Evolutionary conservation across 495 filamentous ascomycete genomes (phyloP), one percentile per base, ranked within the genome.

Genomic region (Aspergillus haitiensis): DNA sequence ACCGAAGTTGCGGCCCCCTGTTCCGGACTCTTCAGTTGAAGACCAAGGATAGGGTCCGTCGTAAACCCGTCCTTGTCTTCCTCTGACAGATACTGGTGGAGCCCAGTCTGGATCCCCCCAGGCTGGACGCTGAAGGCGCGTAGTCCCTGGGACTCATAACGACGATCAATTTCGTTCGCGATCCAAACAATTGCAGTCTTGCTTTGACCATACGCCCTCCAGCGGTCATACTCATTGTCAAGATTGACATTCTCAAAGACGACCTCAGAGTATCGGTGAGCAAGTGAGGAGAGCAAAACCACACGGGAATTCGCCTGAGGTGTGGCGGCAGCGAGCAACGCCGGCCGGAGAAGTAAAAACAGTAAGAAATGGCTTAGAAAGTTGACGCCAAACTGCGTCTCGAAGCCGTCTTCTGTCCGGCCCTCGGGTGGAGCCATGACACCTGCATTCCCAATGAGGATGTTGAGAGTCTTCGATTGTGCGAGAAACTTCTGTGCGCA

Each of bases 351-450:
- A 5, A 78, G 74, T n/a, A 75, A 58, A 67, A 82, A 81, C n/a
- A 84, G 67, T 21, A 82, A 74, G 67, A 82, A 83, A 59, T 85
- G 81, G 7, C 61, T 70, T 0, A 83, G 67, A 61, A 84, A 76
- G 66, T 84, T 82, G 1, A 75, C 81, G 12, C 70, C 76, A 54
- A 85, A 75, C 52, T 83, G 77, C 0, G 68, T 64, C 59, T 84
- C 81, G 58, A 79, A 67, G 7, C 75, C 76, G 47, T 84, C 76
- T 8, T 64, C 64, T 6, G 76, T 84, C 1, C 72, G 72, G 35
- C 58, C 59, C n/a, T 70, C 57, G 0, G 72, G 72, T 13, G 55
- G 39, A 4, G 64, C 65, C 66, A 74, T 71, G 31, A 73, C 64
- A 13, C 65, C 72, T 3, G 73, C 73, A 54, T 75, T 75, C 7